These are phyloP conservation scores for Monilinia laxa DNA, from an alignment of 2,329 filamentous ascomycete species.

Conservation along the genomic window DNA sequence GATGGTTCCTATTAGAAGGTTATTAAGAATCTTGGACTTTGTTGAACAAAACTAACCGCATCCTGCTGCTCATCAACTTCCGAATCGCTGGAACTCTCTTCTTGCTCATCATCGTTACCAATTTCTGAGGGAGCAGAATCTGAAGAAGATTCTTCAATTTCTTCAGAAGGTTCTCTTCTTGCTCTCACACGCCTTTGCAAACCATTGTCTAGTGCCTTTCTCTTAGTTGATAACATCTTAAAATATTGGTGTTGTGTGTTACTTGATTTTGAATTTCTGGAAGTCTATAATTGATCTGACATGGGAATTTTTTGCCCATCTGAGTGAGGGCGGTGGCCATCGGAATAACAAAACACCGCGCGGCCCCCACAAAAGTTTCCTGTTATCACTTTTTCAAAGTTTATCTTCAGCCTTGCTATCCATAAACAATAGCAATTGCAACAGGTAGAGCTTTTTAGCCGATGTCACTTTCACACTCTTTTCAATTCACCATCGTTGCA, in stretches of 20 bases:
- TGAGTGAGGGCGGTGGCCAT: constrained; percentile 1
- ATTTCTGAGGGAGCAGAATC: constrained; percentile 40
- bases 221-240: constrained; percentile 37
- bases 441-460: neutral
- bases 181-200: constrained; percentile 39
- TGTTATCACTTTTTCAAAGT: constrained; percentile 7
- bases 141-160: constrained; percentile 39
- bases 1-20: constrained; percentile 28
- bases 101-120: constrained; percentile 41
- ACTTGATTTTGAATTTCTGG: neutral
- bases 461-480: constrained; percentile 12
- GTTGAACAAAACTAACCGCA: constrained; percentile 21
- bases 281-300: neutral
- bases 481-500: neutral
- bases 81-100: constrained; percentile 39
- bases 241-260: neutral
- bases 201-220: constrained; percentile 33
- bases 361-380: neutral
- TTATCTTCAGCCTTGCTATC: constrained; percentile 12
- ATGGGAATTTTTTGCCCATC: constrained; percentile 11
- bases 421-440: neutral
- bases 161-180: constrained; percentile 36
- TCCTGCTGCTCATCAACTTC: constrained; percentile 38
- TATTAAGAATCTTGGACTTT: neutral
- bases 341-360: constrained; percentile 19